Conservation (phyloP, 2,329 filamentous ascomycete species). For the Aspergillus sp. region DNA sequence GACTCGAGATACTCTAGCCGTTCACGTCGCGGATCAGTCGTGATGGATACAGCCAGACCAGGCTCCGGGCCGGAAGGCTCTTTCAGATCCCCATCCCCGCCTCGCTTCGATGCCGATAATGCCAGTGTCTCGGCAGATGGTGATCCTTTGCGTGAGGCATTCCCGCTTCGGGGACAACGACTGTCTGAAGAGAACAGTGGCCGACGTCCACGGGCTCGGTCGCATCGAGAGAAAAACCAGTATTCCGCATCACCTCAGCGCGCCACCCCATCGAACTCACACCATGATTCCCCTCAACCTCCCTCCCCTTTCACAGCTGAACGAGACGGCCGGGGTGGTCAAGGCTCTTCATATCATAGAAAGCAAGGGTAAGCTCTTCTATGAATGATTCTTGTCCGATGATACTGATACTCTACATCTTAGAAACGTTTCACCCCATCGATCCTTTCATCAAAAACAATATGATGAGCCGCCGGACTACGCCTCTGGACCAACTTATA, state of each 20-base stretch:
- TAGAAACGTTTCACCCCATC: conserved; percentile 63
- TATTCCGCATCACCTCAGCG: conserved; percentile 61
- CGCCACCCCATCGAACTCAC: conserved; percentile 52
- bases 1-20: conserved; percentile 29
- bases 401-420: conserved; percentile 21
- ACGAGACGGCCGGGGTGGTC: conserved; percentile 54
- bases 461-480: conserved; percentile 50
- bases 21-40: conserved; percentile 22
- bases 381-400: conserved; percentile 8
- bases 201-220: conserved; percentile 36
- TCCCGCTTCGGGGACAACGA: conserved; percentile 32
- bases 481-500: conserved; percentile 58
- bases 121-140: conserved; percentile 27
- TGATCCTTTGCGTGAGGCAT: conserved; percentile 31
- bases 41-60: conserved; percentile 27
- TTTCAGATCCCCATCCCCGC: conserved; percentile 32
- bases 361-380: conserved; percentile 50
- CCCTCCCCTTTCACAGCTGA: conserved; percentile 59
- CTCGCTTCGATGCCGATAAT: conserved; percentile 32
- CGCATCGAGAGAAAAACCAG: conserved; percentile 44
- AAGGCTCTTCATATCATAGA: conserved; percentile 35
- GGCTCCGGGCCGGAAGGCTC: conserved; percentile 26
- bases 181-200: conserved; percentile 28
- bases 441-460: conserved; percentile 53
- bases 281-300: conserved; percentile 60